phyloP scores from a whole-genome alignment of 768 basidiomycete genomes.

The Tricholoma flavovirens region DNA sequence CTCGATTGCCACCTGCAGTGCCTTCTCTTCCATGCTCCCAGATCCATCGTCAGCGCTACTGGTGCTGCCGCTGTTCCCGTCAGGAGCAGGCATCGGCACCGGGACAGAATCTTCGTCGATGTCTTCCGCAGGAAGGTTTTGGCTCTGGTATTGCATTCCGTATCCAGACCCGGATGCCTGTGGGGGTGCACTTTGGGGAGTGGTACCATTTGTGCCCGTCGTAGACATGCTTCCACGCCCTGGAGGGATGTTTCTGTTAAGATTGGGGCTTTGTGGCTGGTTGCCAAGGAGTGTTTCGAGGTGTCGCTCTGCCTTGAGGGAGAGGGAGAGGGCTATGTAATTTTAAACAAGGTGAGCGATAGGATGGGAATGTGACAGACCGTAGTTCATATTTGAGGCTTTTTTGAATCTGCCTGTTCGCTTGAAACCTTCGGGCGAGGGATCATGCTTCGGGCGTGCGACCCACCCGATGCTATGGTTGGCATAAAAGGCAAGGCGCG shows the following conservation, averaged over 20 bases:
- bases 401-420: conserved; percentile 90
- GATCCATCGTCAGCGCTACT: conserved; percentile 16
- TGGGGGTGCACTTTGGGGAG: not conserved
- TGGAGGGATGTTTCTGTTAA: conserved; percentile 11
- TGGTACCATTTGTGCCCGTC: not conserved
- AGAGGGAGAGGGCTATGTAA: conserved; percentile 49
- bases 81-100: conserved; percentile 8
- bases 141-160: conserved; percentile 10
- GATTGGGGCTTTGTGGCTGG: not conserved
- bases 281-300: conserved; percentile 37
- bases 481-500: conserved; percentile 64
- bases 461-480: conserved; percentile 74
- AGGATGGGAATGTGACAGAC: conserved; percentile 14
- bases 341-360: not conserved
- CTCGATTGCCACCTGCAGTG: conserved; percentile 66
- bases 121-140: conserved; percentile 9
- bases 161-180: not conserved
- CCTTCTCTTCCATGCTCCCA: conserved; percentile 61
- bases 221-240: not conserved
- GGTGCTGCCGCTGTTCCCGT: conserved; percentile 9
- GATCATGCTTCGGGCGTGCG: conserved; percentile 65
- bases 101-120: not conserved
- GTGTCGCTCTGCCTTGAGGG: conserved; percentile 51
- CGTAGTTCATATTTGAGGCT: conserved; percentile 90
- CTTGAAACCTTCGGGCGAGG: conserved; percentile 48